phyloP scores from a whole-genome alignment of 495 filamentous ascomycete genomes.

The Penicillium bialowiezense region DNA sequence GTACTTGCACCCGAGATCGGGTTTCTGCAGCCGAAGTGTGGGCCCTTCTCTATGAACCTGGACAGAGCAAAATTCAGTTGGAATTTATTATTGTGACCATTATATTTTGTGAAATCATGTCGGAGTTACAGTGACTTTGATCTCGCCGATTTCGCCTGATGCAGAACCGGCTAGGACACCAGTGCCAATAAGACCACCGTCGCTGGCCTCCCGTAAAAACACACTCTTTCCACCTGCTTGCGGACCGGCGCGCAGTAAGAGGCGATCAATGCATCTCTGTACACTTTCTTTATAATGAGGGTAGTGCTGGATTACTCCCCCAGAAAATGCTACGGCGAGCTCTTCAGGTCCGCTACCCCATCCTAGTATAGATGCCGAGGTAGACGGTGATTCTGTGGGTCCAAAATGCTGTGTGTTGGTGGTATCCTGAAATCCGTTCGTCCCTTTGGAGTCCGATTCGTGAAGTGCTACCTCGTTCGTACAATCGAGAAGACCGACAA shows the following conservation, averaged over 20 bases:
- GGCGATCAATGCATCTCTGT: conserved; percentile 58
- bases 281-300: conserved; percentile 62
- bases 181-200: conserved; percentile 69
- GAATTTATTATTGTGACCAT: not conserved
- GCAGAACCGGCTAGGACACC: conserved; percentile 60
- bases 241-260: conserved; percentile 50
- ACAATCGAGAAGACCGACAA: conserved; percentile 59
- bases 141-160: conserved; percentile 27
- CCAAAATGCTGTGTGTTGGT: conserved; percentile 1
- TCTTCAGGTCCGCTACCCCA: conserved; percentile 46
- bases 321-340: conserved; percentile 67
- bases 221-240: conserved; percentile 50
- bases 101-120: not conserved
- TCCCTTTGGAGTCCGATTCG: not conserved
- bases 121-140: conserved; percentile 5
- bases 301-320: conserved; percentile 69
- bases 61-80: not conserved
- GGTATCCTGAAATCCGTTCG: not conserved
- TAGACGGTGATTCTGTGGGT: not conserved
- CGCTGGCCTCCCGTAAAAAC: conserved; percentile 59
- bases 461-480: conserved; percentile 53
- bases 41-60: not conserved
- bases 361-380: conserved; percentile 11
- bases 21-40: not conserved
- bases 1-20: not conserved